A percentile compares a stretch with the other conserved stretches of the same genome.
phyloP scores from a whole-genome alignment of 306 rosid genomes.

The Abrus pulchellus region DNA sequence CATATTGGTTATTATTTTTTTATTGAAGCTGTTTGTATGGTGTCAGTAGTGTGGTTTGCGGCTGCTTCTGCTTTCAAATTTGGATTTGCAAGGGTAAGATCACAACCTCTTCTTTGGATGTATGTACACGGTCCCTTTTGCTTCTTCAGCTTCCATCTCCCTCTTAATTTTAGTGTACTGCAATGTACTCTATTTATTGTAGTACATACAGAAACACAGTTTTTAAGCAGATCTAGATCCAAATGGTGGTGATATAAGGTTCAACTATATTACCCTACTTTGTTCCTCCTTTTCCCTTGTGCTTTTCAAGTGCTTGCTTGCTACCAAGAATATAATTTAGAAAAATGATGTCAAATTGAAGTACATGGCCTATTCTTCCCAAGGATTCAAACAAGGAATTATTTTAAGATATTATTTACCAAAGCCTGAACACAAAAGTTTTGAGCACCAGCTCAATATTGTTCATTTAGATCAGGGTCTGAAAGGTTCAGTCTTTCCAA shows the following conservation, averaged over 20 bases:
- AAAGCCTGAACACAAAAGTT: not conserved
- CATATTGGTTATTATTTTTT: slow-evolving; percentile 52
- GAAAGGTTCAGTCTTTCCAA: slow-evolving; percentile 5
- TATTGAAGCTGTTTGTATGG: slow-evolving; percentile 11
- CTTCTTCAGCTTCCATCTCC: not conserved
- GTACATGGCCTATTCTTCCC: not conserved
- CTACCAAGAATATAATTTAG: not conserved
- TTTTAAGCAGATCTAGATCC: not conserved
- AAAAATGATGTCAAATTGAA: not conserved
- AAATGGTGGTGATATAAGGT: not conserved
- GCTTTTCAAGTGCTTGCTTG: not conserved
- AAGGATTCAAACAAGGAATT: not conserved
- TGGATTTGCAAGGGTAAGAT: not conserved
- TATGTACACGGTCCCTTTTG: not conserved
- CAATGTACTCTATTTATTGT: not conserved
- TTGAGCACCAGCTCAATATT: not conserved
- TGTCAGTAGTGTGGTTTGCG: not conserved
- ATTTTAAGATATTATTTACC: not conserved
- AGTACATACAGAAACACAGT: not conserved
- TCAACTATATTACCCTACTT: not conserved
- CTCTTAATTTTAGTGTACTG: not conserved
- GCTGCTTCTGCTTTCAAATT: not conserved
- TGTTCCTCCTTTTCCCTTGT: not conserved
- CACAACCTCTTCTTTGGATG: not conserved
- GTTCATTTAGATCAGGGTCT: not conserved